phyloP scores from a whole-genome alignment of 257 asterid species.

The Fraxinus americana region DNA sequence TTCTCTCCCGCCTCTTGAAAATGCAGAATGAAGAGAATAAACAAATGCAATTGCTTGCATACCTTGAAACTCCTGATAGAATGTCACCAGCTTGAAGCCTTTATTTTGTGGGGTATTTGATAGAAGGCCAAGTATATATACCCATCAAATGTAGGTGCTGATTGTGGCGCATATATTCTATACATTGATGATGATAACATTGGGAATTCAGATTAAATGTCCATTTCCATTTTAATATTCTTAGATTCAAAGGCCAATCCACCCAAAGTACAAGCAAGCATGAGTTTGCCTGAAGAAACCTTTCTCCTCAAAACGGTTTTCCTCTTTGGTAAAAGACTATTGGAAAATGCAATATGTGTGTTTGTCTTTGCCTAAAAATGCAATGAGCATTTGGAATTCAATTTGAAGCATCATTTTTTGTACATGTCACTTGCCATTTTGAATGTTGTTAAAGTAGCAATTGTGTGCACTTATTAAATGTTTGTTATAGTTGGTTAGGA shows the following conservation, averaged over 20 bases:
- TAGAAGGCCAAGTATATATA: background rate
- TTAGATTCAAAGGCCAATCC: slow-evolving; percentile 1
- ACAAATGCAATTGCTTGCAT: background rate
- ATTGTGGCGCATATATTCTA: background rate
- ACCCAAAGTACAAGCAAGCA: background rate
- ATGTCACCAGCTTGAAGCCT: background rate
- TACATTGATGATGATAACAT: background rate
- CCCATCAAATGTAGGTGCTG: background rate
- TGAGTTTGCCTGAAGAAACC: background rate
- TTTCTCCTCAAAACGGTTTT: background rate
- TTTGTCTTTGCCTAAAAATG: background rate
- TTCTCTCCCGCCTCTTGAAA: background rate
- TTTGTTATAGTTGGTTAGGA: background rate
- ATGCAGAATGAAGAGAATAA: background rate
- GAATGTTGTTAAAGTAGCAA: background rate
- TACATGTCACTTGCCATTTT: background rate
- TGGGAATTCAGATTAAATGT: background rate
- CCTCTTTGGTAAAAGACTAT: background rate
- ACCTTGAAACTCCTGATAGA: background rate
- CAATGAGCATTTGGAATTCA: background rate
- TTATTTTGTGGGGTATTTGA: background rate
- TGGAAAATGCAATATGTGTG: background rate
- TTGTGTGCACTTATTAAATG: background rate
- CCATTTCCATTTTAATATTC: background rate
- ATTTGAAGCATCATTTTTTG: background rate